phyloP scores from a whole-genome alignment of 805 yeast species.

The Metschnikowia cerradonensis region DNA sequence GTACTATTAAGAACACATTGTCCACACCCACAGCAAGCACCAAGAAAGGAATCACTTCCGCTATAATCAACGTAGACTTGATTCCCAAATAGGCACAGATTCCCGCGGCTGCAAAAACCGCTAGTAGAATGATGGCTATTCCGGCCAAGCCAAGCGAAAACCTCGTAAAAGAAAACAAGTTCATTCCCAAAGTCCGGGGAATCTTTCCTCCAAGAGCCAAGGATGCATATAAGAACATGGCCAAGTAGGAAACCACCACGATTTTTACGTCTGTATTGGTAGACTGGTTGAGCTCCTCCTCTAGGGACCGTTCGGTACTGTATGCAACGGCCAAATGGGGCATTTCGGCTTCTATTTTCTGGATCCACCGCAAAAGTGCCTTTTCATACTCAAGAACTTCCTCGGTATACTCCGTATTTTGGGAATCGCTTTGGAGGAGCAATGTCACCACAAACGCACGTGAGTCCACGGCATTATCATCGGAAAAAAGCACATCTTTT shows the following conservation, averaged over 20 bases:
- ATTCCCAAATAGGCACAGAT: constrained; percentile 70
- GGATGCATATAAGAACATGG: constrained; percentile 87
- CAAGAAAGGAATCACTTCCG: constrained; percentile 93
- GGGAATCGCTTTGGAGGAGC: constrained; percentile 53
- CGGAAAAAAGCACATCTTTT: constrained; percentile 58
- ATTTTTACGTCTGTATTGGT: constrained; percentile 74
- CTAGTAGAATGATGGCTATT: constrained; percentile 70
- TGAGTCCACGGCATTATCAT: constrained; percentile 51
- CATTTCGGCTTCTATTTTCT: constrained; percentile 43
- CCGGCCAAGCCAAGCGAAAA: constrained; percentile 82
- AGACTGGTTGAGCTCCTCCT: constrained; percentile 77
- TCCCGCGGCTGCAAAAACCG: constrained; percentile 82
- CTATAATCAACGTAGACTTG: constrained; percentile 85
- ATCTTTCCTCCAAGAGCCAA: constrained; percentile 67
- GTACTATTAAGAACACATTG: constrained; percentile 81
- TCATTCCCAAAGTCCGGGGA: constrained; percentile 32
- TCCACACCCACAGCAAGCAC: constrained; percentile 96
- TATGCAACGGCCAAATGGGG: constrained; percentile 64
- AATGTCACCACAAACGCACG: constrained; percentile 75
- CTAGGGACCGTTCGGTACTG: constrained; percentile 79
- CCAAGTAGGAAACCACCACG: constrained; percentile 67
- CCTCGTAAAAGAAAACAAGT: constrained; percentile 49
- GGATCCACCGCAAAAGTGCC: constrained; percentile 54
- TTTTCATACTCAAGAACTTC: constrained; percentile 63
- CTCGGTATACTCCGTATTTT: constrained; percentile 35